A percentile compares a stretch with the other conserved stretches of the same genome.
phyloP scores from a whole-genome alignment of 2,329 filamentous ascomycete species.

The Aureobasidium sp. region DNA sequence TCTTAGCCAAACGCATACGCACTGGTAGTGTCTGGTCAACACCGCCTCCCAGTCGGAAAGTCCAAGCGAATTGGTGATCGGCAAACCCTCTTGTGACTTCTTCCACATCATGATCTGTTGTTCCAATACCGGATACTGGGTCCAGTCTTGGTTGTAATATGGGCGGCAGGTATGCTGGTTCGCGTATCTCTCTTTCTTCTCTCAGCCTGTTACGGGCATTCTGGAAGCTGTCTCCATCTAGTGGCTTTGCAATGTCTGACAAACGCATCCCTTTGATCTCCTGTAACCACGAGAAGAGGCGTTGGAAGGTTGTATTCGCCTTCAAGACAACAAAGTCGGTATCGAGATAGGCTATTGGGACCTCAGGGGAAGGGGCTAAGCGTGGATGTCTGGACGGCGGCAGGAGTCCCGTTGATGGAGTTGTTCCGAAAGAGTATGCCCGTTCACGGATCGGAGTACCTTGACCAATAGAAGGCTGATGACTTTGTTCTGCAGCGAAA shows the following conservation, averaged over 20 bases:
- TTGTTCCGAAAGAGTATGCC: background rate
- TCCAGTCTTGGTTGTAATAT: conserved; percentile 37
- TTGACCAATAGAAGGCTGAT: background rate
- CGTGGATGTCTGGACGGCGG: background rate
- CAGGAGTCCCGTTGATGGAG: background rate
- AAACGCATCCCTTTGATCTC: conserved; percentile 33
- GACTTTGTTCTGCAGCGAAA: background rate
- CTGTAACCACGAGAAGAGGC: conserved; percentile 30
- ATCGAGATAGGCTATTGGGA: conserved; percentile 36
- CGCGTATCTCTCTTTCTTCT: conserved; percentile 38
- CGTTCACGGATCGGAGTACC: background rate
- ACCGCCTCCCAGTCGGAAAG: conserved; percentile 28
- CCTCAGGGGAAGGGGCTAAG: background rate
- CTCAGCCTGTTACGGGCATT: conserved; percentile 36
- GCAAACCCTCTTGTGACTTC: conserved; percentile 35
- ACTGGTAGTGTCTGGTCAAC: conserved; percentile 28
- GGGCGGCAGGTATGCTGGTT: conserved; percentile 43
- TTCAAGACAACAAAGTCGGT: conserved; percentile 40
- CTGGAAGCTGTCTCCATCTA: conserved; percentile 35
- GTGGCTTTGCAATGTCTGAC: conserved; percentile 33
- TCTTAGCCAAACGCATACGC: conserved; percentile 32
- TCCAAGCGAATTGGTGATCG: conserved; percentile 32
- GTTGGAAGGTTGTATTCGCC: conserved; percentile 35
- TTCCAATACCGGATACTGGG: conserved; percentile 31
- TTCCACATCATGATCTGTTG: conserved; percentile 35